phyloP scores from a whole-genome alignment of 1,139 yeast genomes.

The Taphrina betulina region DNA sequence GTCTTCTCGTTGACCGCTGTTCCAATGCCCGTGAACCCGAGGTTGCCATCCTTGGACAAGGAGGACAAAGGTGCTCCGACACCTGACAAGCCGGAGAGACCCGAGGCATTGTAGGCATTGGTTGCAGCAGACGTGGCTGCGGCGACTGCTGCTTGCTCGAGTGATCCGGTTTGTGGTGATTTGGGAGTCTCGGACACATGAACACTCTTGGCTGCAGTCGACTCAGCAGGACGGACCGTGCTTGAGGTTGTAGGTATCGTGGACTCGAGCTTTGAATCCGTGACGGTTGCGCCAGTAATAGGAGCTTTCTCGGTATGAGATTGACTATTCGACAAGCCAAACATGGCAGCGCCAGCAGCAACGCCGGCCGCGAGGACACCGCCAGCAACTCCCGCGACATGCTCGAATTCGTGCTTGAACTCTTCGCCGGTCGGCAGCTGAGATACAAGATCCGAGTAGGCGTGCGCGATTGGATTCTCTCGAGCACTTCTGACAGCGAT shows the following conservation, averaged over 20 bases:
- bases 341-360: constrained; percentile 15
- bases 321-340: constrained; percentile 1
- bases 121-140: constrained; percentile 32
- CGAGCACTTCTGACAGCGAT: constrained; percentile 17
- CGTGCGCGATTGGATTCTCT: constrained; percentile 6
- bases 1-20: constrained; percentile 30
- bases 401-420: constrained; percentile 12
- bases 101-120: constrained; percentile 26
- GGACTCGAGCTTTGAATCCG: not conserved
- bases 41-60: constrained; percentile 6
- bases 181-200: not conserved
- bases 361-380: constrained; percentile 12
- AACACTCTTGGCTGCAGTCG: not conserved
- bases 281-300: not conserved
- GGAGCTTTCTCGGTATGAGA: constrained; percentile 6
- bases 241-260: not conserved
- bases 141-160: constrained; percentile 26
- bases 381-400: constrained; percentile 15
- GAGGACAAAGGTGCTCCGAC: not conserved
- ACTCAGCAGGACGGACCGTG: not conserved
- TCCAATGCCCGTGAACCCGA: constrained; percentile 27
- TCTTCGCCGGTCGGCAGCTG: constrained; percentile 9
- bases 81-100: constrained; percentile 13
- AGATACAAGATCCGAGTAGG: not conserved
- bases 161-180: constrained; percentile 1